Percentiles rank a stretch among this genome's conserved stretches.
Conservation (phyloP, 1,284 basidiomycete species). For the Microstroma glucosiphilum region DNA sequence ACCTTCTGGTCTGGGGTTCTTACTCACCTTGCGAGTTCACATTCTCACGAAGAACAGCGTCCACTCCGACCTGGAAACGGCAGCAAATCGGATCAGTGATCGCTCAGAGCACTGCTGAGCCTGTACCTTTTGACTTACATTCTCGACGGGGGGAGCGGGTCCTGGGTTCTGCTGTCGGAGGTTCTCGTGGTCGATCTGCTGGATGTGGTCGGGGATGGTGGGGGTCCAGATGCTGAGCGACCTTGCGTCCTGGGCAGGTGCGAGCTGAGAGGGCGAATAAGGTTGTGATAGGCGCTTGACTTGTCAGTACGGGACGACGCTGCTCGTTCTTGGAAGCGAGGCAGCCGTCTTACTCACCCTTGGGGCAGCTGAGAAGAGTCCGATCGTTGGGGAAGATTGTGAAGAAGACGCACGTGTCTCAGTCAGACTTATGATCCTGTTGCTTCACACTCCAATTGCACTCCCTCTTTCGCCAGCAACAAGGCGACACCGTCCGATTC, state of each 20-base stretch:
- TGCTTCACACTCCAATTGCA: too few relatives aligned
- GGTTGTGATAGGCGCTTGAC: too few relatives aligned
- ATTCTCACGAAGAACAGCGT: slow-evolving; percentile 38
- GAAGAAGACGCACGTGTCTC: too few relatives aligned
- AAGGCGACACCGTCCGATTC: too few relatives aligned
- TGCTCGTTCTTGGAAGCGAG: too few relatives aligned
- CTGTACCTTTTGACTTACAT: slow-evolving; percentile 14
- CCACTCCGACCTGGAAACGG: slow-evolving; percentile 31
- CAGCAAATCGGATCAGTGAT: background rate
- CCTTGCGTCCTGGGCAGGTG: background rate
- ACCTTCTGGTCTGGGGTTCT: background rate
- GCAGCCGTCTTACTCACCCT: too few relatives aligned
- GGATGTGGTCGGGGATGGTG: background rate
- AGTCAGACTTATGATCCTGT: too few relatives aligned
- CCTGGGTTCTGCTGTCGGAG: slow-evolving; percentile 35
- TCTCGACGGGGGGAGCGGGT: slow-evolving; percentile 40
- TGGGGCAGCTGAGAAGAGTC: too few relatives aligned
- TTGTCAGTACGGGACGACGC: too few relatives aligned
- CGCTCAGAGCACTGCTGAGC: background rate
- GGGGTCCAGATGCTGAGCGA: slow-evolving; percentile 8
- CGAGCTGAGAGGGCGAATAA: too few relatives aligned
- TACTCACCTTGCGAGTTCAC: slow-evolving; percentile 17
- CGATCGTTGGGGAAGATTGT: too few relatives aligned
- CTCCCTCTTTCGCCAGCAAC: too few relatives aligned
- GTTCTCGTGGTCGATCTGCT: background rate